phyloP scores from a whole-genome alignment of 1,284 basidiomycete species.

The Ceratobasidium sp. region DNA sequence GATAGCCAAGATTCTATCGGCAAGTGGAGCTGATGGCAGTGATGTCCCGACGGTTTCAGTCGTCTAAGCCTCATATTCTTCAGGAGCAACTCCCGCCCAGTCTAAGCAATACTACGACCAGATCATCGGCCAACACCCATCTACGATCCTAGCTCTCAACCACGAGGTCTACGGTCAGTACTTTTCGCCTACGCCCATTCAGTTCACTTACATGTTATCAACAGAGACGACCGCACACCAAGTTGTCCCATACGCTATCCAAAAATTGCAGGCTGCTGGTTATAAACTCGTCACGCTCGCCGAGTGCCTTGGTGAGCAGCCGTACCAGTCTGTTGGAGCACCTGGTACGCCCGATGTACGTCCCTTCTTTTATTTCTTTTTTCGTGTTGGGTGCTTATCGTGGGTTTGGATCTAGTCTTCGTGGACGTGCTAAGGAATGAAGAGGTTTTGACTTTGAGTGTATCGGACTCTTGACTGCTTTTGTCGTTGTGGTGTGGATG shows the following conservation, averaged over 20 bases:
- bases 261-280: slow-evolving; percentile 39
- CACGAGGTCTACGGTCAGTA: slow-evolving; percentile 40
- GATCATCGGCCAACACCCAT: not conserved
- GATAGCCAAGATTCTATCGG: slow-evolving; percentile 45
- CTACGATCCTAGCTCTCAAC: slow-evolving; percentile 45
- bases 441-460: no score
- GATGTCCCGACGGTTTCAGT: not conserved
- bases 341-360: slow-evolving; percentile 31
- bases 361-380: slow-evolving; percentile 13
- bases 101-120: slow-evolving; percentile 24
- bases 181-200: not conserved
- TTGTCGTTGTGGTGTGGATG: no score
- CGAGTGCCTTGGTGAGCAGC: slow-evolving; percentile 38
- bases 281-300: slow-evolving; percentile 39
- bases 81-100: slow-evolving; percentile 14
- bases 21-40: no score
- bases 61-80: not conserved
- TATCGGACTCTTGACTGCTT: no score
- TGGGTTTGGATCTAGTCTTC: not conserved
- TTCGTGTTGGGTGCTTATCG: not conserved
- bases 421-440: slow-evolving; percentile 28
- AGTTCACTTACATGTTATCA: not conserved
- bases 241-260: slow-evolving; percentile 24
- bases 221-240: not conserved
- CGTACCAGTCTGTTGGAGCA: slow-evolving; percentile 39